Evolutionary conservation across 139 green algal genomes (phyloP).

Genomic region (Coelastrella sp.): DNA sequence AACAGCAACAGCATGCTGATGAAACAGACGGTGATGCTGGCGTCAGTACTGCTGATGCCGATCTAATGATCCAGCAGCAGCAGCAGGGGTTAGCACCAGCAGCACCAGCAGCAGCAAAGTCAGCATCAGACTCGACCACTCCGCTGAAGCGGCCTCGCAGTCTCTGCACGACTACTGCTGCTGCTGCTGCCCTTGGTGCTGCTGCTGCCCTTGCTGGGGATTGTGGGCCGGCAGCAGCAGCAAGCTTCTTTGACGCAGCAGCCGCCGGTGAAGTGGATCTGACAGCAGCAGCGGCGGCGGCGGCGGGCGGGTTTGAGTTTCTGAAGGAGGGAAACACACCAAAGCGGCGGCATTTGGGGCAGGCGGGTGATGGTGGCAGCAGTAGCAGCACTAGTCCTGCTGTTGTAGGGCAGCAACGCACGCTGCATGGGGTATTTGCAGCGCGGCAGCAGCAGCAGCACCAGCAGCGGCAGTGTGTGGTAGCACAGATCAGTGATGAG

Average conservation of each 20-base stretch:
- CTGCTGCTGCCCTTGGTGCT: conserved; percentile 20
- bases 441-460: conserved; percentile 34
- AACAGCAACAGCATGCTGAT: conserved; percentile 21
- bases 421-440: conserved; percentile 20
- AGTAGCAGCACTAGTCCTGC: neutral
- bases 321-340: neutral
- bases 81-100: conserved; percentile 20
- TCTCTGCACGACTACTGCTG: neutral
- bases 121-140: neutral
- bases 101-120: conserved; percentile 5
- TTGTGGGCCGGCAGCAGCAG: neutral
- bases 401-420: conserved; percentile 25
- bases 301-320: no score
- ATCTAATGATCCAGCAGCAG: neutral
- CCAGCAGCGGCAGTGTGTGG: neutral
- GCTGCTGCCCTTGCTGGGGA: conserved; percentile 20
- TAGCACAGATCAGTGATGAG: neutral
- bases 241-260: neutral
- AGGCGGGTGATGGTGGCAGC: neutral
- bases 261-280: neutral
- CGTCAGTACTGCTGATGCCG: neutral
- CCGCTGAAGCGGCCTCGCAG: neutral
- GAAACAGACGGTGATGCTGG: neutral
- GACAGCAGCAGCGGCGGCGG: neutral
- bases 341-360: conserved; percentile 15